Conservation (phyloP, 768 basidiomycete species). For the Boletus sp. region DNA sequence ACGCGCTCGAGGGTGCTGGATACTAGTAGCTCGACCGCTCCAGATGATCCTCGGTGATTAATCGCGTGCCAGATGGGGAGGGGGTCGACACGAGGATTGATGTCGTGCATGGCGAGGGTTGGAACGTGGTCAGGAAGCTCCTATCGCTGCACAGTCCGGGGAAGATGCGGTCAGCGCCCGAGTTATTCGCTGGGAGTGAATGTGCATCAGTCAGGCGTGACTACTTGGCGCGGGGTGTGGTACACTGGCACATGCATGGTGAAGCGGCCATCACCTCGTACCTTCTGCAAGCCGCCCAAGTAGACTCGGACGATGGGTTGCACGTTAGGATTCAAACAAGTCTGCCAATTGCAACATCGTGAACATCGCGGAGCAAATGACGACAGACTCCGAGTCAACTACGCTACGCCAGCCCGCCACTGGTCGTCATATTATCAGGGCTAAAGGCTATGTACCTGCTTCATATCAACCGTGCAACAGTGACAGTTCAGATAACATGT, state of each 20-base stretch:
- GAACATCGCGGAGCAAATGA: slow-evolving; percentile 1
- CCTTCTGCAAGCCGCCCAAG: too few relatives aligned
- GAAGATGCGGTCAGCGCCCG: background rate
- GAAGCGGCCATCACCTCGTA: too few relatives aligned
- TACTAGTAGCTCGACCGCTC: slow-evolving; percentile 10
- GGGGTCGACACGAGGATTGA: slow-evolving; percentile 15
- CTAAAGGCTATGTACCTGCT: background rate
- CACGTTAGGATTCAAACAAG: too few relatives aligned
- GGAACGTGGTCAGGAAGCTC: slow-evolving; percentile 13
- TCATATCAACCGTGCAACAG: background rate
- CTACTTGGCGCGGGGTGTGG: background rate
- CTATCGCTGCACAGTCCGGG: background rate
- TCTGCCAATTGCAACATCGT: background rate
- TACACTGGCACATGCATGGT: background rate
- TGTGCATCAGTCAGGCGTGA: background rate
- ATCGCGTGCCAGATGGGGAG: slow-evolving; percentile 2
- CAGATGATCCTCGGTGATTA: slow-evolving; percentile 23
- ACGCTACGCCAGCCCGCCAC: background rate
- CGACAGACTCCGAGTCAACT: background rate
- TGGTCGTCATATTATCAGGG: too few relatives aligned
- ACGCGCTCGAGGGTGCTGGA: background rate
- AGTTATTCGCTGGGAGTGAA: background rate
- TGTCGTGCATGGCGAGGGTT: slow-evolving; percentile 1
- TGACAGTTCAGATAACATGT: background rate
- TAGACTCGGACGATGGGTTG: background rate